Base-by-base conservation (phyloP, 2,329 filamentous ascomycete species). In the Neoascochyta sp. region DNA sequence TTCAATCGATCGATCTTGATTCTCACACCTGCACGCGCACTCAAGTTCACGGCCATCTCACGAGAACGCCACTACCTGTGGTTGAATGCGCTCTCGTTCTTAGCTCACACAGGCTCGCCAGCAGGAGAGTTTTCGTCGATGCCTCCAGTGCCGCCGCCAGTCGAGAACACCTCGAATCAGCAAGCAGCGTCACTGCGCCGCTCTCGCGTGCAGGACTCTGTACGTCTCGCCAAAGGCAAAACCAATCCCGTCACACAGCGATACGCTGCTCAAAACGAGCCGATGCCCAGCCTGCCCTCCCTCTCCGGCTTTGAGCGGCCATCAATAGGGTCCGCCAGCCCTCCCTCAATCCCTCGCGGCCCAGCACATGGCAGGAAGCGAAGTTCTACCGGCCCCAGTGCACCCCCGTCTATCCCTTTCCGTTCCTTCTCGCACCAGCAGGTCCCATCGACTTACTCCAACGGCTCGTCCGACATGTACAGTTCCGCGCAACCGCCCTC, bases 1-100 rank as follows among this genome's bases (percentile, higher is more conserved):
- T 96, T 95, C 68, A 87, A 93, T 64, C 81, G 92, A 29, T 96
- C 92, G 0, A 96, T 98, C 48, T 68, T 98, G 26, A 95, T 98
- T 45, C 65, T 98, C 27, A 98, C 92, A 4, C 90, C 92, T 1
- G 83, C 94, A 50, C 78, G 92, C 49, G 92, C 92, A 1, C 73
- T 98, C 34, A 98, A 98, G 59, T 96, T 98, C 60, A 98, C 92
- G 0, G 86, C 92, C 0, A 70, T 75, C 10, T 83, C 80, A 13
- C 70, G 81, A 18, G 92, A 96, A 45, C 80, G 92, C 10, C 92
- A 98, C 62, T 94, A 93, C 54, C 69, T 95, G 27, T 98, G 92
- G 92, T 70, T 98, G 35, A 95, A 87, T 12, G 87, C 92, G 1
- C 71, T 98, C 12, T 95, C 89, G 0, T 98, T 96, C 75, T 73